Percentiles rank a stretch among this genome's conserved stretches.
These are phyloP conservation scores for Rhynchospora pubera DNA, from an alignment of 176 grass and related monocot species.

Conservation along the genomic window DNA sequence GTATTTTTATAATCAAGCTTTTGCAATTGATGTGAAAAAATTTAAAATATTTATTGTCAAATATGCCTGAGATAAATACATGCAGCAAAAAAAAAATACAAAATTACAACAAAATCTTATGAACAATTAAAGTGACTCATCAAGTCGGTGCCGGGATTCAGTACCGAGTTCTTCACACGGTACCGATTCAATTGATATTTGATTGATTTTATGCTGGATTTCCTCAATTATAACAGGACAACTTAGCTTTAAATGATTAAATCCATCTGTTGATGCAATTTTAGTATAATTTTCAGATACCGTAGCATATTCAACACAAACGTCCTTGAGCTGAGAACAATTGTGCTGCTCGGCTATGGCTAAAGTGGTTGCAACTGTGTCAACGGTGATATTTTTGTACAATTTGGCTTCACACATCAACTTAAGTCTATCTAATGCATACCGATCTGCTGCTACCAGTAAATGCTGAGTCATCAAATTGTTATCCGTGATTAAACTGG, in stretches of 20 bases:
- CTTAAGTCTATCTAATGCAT: conserved; percentile 26
- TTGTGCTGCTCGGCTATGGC: conserved; percentile 27
- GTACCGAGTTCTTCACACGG: neutral
- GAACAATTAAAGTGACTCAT: neutral
- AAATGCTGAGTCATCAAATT: conserved; percentile 23
- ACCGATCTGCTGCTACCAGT: conserved; percentile 23
- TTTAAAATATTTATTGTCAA: no score
- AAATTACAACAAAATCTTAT: neutral
- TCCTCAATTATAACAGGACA: conserved; percentile 9
- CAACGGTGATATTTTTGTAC: conserved; percentile 12
- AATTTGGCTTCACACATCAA: conserved; percentile 21
- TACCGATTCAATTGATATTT: neutral
- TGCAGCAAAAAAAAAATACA: neutral
- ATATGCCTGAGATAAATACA: neutral
- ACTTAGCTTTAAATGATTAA: conserved; percentile 7
- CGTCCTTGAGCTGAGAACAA: neutral
- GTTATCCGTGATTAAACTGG: neutral
- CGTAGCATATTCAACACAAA: conserved; percentile 5
- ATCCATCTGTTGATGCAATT: neutral
- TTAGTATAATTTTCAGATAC: neutral
- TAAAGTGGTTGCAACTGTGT: conserved; percentile 28
- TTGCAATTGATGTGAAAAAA: neutral
- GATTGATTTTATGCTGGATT: neutral
- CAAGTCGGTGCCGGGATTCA: neutral
- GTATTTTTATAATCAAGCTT: neutral